phyloP scores from a whole-genome alignment of 73 alveolate genomes.

The Symbiodinium natans region DNA sequence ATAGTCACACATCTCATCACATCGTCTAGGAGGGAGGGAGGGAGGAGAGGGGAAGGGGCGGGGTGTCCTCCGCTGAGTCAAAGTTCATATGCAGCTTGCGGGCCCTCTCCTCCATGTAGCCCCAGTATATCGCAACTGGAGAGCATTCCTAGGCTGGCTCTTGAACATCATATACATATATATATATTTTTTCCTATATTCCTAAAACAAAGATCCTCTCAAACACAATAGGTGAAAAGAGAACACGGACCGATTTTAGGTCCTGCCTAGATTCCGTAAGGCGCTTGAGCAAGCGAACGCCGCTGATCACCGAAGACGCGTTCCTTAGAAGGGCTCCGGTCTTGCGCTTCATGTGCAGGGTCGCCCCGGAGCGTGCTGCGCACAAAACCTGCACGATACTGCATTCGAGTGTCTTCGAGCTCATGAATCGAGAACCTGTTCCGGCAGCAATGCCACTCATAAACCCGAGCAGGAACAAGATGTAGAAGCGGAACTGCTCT shows the following conservation, averaged over 20 bases:
- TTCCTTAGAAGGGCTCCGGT: constrained; percentile 26
- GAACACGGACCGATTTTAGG: too few relatives aligned
- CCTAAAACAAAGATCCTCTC: too few relatives aligned
- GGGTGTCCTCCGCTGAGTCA: constrained; percentile 42
- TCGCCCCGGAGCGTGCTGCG: too few relatives aligned
- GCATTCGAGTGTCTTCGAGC: neutral
- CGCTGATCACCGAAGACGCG: constrained; percentile 73
- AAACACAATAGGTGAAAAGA: too few relatives aligned
- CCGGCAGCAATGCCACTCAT: constrained; percentile 85
- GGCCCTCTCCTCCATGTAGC: constrained; percentile 70
- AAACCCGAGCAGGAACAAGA: constrained; percentile 57
- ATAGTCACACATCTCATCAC: too few relatives aligned
- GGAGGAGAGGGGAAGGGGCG: too few relatives aligned
- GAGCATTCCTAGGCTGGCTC: too few relatives aligned
- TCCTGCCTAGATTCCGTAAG: constrained; percentile 52
- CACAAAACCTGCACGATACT: too few relatives aligned
- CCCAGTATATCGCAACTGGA: constrained; percentile 52
- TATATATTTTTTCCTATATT: too few relatives aligned
- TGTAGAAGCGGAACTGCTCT: constrained; percentile 65
- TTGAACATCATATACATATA: too few relatives aligned
- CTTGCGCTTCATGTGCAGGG: too few relatives aligned
- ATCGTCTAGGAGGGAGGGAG: too few relatives aligned
- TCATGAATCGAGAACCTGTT: constrained; percentile 70
- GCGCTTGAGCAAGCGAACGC: constrained; percentile 50
- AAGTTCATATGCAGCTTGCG: constrained; percentile 36